phyloP scores from a whole-genome alignment of 2,329 filamentous ascomycete species.

The Pestalotiopsis sp. region DNA sequence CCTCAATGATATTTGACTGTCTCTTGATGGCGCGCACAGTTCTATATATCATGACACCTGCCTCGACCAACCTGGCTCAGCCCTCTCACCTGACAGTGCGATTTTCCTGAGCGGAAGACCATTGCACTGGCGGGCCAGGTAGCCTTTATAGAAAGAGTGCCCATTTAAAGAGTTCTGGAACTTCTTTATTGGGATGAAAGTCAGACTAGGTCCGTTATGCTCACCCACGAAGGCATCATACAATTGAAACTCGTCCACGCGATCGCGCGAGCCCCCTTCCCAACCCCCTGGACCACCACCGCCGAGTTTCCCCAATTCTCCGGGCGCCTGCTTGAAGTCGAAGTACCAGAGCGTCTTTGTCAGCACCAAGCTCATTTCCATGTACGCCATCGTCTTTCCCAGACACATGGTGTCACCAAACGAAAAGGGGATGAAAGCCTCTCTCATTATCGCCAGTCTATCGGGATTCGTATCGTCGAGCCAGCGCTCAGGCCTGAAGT shows the following conservation, averaged over 20 bases:
- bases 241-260: background rate
- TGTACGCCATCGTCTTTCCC: conserved; percentile 31
- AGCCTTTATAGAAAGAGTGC: no score
- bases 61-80: no score
- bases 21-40: no score
- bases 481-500: no score
- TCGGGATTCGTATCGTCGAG: no score
- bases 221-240: background rate
- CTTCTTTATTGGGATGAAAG: background rate
- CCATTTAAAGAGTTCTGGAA: no score
- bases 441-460: no score
- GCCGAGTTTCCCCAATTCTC: background rate
- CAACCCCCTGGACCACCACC: background rate
- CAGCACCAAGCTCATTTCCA: conserved; percentile 21
- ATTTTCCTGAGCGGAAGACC: no score
- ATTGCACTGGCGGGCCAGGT: no score
- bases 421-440: conserved; percentile 35
- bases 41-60: no score
- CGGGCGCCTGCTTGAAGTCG: conserved; percentile 14
- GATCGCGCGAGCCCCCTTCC: background rate
- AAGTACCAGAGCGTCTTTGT: conserved; percentile 23
- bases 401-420: conserved; percentile 38
- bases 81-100: no score
- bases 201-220: background rate
- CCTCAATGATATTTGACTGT: no score